Evolutionary conservation across 768 basidiomycete genomes (phyloP).

Genomic region (Kwoniella dejecticola): DNA sequence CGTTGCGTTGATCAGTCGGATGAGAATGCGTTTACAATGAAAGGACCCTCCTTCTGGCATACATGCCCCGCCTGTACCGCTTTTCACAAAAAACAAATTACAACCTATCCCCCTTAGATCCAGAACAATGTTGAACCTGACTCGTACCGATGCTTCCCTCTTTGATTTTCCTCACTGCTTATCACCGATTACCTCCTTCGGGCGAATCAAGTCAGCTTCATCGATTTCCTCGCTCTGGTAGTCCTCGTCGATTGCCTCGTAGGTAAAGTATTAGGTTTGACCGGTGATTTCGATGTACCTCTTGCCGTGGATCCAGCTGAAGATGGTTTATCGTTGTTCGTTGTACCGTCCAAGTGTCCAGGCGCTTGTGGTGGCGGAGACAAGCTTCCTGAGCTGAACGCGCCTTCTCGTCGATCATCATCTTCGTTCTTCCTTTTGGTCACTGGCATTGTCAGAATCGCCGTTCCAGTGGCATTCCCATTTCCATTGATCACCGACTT

Average conservation of each 20-base stretch:
- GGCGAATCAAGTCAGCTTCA: slow-evolving; percentile 20
- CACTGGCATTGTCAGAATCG: background rate
- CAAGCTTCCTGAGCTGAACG: slow-evolving; percentile 40
- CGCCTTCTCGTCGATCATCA: background rate
- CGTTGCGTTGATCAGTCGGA: too few relatives aligned
- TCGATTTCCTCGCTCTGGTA: slow-evolving; percentile 29
- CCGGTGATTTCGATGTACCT: background rate
- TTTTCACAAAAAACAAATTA: too few relatives aligned
- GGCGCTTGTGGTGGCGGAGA: slow-evolving; percentile 42
- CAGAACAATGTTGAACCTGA: too few relatives aligned
- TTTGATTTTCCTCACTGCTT: too few relatives aligned
- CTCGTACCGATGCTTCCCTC: too few relatives aligned
- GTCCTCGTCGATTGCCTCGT: slow-evolving; percentile 26
- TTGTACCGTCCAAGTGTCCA: too few relatives aligned
- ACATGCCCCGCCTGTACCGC: too few relatives aligned
- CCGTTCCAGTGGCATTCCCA: slow-evolving; percentile 1
- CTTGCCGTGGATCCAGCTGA: too few relatives aligned
- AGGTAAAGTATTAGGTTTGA: background rate
- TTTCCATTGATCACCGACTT: background rate
- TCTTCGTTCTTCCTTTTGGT: slow-evolving; percentile 1
- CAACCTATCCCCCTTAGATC: too few relatives aligned
- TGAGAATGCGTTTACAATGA: too few relatives aligned
- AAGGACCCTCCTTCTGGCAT: too few relatives aligned
- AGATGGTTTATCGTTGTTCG: too few relatives aligned
- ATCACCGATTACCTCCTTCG: background rate